Base-by-base conservation (phyloP, 1,139 yeast genomes). In the Debaryomyces singareniensis region DNA sequence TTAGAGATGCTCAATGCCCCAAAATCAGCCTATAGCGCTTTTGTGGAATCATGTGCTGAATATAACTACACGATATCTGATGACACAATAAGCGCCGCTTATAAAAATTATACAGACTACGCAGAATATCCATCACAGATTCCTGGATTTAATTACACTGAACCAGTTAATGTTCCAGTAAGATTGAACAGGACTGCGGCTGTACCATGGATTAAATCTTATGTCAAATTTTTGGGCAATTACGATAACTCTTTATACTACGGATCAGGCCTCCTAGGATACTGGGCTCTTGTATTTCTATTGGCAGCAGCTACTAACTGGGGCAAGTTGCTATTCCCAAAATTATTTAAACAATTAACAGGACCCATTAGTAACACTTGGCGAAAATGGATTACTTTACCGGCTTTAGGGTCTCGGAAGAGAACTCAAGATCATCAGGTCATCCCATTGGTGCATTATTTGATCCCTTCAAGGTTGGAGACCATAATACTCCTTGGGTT, bases 181-280 rank as follows among this genome's bases (percentile, higher is more conserved):
- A 39, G 33, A 5, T 35, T 57, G 11, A 36, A 55, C 23, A 20
- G 27, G 2, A 30, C 43, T 1, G 27, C 16, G 2, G 33, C 45
- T 7, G 7, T 13, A 11, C 27, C 1, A 20, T 44, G 6, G 55
- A 47, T 32, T 24, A 33, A 15, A 39, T 40, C 57, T 2, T 61
- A 61, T 34, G 39, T 39, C 9, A 45, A 44, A 24, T 62, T 55
- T 34, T 43, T 56, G 24, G 64, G 62, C 4, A 61, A 60, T 35
- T 62, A 56, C 36, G 50, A 54, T 31, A 47, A 53, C 30, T 61
- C 77, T 3, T 53, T 68, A 31, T 69, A 53, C 37, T 61, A 68
- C 40, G 80, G 81, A 7, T 50, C 63, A 14, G 77, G 66, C 3
- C 32, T 63, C 16, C 39, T 73, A 18, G 73, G 70, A 0, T 74